Percentiles rank a stretch among this genome's conserved stretches.
Evolutionary conservation across 306 rosid genomes (phyloP).

Genomic region (Fagus crenata): DNA sequence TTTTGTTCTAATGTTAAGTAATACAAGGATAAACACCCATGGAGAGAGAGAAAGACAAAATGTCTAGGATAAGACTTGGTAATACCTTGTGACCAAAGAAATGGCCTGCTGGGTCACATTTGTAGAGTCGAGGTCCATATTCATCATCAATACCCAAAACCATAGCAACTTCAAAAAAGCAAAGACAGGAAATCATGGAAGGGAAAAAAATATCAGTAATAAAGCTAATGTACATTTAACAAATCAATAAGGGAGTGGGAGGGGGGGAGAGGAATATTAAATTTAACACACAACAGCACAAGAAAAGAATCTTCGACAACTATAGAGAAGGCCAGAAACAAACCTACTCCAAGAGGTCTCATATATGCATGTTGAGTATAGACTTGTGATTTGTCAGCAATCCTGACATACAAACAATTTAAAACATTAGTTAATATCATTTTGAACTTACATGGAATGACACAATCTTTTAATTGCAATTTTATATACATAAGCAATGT

Average conservation of each 20-base stretch:
- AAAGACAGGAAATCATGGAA: constrained; percentile 23
- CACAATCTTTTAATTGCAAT: constrained; percentile 3
- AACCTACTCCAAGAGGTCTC: constrained; percentile 99
- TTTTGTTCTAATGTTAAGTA: constrained; percentile 16
- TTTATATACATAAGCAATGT: not conserved
- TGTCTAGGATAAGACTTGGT: constrained; percentile 15
- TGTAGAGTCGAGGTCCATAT: constrained; percentile 77
- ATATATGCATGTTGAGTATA: constrained; percentile 99
- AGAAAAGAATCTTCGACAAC: not conserved
- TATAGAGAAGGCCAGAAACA: constrained; percentile 30
- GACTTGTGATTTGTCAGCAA: constrained; percentile 95
- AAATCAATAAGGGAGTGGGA: not conserved
- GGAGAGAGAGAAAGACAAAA: not conserved
- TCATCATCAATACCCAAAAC: constrained; percentile 94
- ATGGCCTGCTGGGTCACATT: constrained; percentile 99
- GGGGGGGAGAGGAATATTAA: not conserved
- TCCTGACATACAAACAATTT: constrained; percentile 54
- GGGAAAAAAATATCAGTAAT: constrained; percentile 25
- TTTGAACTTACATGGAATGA: constrained; percentile 1
- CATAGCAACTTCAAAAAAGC: constrained; percentile 74
- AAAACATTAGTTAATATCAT: constrained; percentile 17
- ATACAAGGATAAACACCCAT: not conserved
- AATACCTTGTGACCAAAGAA: constrained; percentile 98
- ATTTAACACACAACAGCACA: not conserved
- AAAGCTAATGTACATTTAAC: constrained; percentile 12